Percentiles rank a stretch among this genome's conserved stretches.
These are phyloP conservation scores for Fusarium guadeloupense DNA, from an alignment of 2,329 filamentous ascomycete species.

Conservation along the genomic window DNA sequence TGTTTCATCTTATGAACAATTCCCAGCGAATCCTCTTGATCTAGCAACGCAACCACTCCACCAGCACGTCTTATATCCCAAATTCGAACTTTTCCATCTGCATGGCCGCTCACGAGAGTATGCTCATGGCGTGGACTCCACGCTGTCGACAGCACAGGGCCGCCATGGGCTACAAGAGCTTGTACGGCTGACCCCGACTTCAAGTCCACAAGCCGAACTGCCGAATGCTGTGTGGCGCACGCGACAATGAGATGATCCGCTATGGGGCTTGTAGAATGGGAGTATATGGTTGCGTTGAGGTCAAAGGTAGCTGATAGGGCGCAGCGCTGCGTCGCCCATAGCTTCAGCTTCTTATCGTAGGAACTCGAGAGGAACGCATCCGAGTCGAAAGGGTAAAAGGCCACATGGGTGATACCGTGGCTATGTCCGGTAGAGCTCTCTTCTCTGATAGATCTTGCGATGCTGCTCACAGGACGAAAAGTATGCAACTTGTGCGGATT, in stretches of 20 bases:
- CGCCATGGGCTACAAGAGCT: conserved; percentile 73
- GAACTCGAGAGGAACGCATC: conserved; percentile 79
- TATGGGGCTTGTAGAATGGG: conserved; percentile 79
- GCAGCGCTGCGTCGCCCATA: conserved; percentile 74
- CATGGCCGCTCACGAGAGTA: conserved; percentile 83
- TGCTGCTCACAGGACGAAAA: conserved; percentile 64
- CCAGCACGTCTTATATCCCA: conserved; percentile 89
- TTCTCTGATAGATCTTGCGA: conserved; percentile 54
- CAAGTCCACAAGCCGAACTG: conserved; percentile 85
- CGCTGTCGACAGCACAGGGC: conserved; percentile 72
- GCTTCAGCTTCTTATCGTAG: conserved; percentile 79
- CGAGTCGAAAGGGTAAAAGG: conserved; percentile 81
- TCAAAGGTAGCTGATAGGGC: conserved; percentile 72
- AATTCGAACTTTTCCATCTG: conserved; percentile 82
- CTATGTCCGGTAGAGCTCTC: conserved; percentile 59
- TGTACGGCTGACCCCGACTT: conserved; percentile 80
- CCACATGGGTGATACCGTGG: conserved; percentile 78
- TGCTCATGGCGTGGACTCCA: conserved; percentile 88
- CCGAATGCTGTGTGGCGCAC: conserved; percentile 85
- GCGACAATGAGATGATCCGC: conserved; percentile 81
- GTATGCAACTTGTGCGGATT: conserved; percentile 56
- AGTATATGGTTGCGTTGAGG: conserved; percentile 74
- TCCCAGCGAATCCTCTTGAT: conserved; percentile 84
- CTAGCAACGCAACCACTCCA: conserved; percentile 78
- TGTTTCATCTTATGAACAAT: conserved; percentile 57